Base-by-base conservation (phyloP, 805 yeast species). In the Nakazawaea populi region DNA sequence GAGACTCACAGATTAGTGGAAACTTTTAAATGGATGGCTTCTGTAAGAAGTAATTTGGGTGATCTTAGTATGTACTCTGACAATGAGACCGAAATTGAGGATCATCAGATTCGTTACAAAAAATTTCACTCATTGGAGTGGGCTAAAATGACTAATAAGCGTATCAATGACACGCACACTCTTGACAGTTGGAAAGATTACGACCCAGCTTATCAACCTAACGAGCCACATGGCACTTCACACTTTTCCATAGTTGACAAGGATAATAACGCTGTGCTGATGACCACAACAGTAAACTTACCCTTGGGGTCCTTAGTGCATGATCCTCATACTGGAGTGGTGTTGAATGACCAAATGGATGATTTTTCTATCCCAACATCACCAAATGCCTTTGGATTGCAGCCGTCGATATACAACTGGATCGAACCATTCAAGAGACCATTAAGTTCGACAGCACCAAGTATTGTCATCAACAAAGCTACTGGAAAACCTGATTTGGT, bases 291-390 rank as follows among this genome's bases (percentile, higher is more conserved):
- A 0, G 82, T 92, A 8, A 92, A 92, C 63, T 68, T 90, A 48
- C 63, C 80, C 39, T 92, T 90, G 68, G 99, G 99, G 0, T 83
- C 94, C 10, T 62, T 82, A 58, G 85, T 92, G 5, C 87, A 85
- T 62, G 97, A 92, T 63, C 83, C 85, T 1, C 64, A 53, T 1
- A 91, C 98, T 0, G 98, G 97, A 2, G 71, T 92, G 7, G 75
- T 92, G 8, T 68, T 92, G 60, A 92, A 92, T 68, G 82, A 89
- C 58, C 89, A 92, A 65, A 91, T 92, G 97, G 97, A 92, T 66
- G 98, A 92, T 63, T 92, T 92, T 61, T 85, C 96, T 7, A 72
- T 79, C 34, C 90, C 94, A 1, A 72, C 77, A 12, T 69, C 75
- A 6, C 72, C 77, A 14, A 92, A 92, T 65, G 85, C 89, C 12